Conservation (phyloP, 1,284 basidiomycete species). For the Acaromyces ingoldii region DNA sequence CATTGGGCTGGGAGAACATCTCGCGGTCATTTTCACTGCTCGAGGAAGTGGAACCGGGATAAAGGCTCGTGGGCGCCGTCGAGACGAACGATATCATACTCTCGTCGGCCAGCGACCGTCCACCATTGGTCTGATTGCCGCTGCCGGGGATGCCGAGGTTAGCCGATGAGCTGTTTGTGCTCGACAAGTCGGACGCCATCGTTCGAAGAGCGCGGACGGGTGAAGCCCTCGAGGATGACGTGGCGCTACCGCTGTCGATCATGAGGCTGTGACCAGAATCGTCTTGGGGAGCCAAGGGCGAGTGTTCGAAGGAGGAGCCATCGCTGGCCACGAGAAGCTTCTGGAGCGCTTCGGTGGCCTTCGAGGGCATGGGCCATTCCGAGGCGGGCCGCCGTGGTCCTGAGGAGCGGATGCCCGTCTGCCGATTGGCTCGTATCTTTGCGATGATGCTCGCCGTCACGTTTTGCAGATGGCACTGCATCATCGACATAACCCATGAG, state of each 20-base stretch:
- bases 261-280: background rate
- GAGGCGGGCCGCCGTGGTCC: too few species aligned
- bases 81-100: constrained; percentile 36
- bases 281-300: too few species aligned
- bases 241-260: constrained; percentile 12
- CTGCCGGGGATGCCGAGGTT: too few species aligned
- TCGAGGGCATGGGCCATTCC: background rate
- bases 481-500: too few species aligned
- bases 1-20: background rate
- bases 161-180: too few species aligned
- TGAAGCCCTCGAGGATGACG: constrained; percentile 17
- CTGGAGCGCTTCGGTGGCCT: background rate
- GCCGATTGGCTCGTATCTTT: constrained; percentile 38
- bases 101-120: constrained; percentile 20
- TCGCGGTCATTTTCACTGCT: too few species aligned
- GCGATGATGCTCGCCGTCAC: constrained; percentile 39
- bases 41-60: constrained; percentile 21
- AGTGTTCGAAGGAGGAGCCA: background rate
- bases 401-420: constrained; percentile 29
- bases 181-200: constrained; percentile 23
- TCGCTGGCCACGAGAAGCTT: background rate
- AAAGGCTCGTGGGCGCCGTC: constrained; percentile 32
- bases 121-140: constrained; percentile 13
- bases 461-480: constrained; percentile 39
- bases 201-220: constrained; percentile 17